Base-by-base conservation (phyloP, 176 grass and related monocot genomes). In the Ensete ventricosum region DNA sequence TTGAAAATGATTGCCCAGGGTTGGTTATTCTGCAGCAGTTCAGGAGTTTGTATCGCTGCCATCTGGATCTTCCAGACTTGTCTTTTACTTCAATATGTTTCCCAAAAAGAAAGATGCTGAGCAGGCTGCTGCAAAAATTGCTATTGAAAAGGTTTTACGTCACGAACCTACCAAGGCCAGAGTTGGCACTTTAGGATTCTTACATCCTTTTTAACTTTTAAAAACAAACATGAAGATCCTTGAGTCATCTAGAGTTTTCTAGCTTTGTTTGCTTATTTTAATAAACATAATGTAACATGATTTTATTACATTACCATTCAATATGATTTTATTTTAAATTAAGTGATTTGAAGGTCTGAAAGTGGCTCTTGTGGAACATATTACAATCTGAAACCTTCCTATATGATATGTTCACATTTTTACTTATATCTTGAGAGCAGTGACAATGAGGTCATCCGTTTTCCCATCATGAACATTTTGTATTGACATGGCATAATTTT, bases 71-170 rank as follows among this genome's bases (percentile, higher is more conserved):
- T 29, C 88, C 86, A 9, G 90, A 69, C 27, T 79, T 98, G 73
- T 85, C 86, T 58, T 84, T 98, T 80, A 83, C 84, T 64, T 89
- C 90, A 1, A 83, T 26, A 85, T 63, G 29, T 91, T 91, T 77
- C 43, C 83, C 70, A 80, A 82, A 77, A 93, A 98, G 88, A 98
- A 98, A 84, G 90, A 98, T 50, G 90, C 94, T 8, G 90, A 98
- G 77, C 94, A 98, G 82, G 80, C 88, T 52, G 94, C 94, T 9
- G 90, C 94, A 49, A 86, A 89, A 81, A 91, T 98, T 53, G 94
- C 94, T 64, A 64, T 98, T 72, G 94, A 98, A 50, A 93, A 91
- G 88, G 90, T 98, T 70, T 60, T 50, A 1, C 21, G 13, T 3
- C 57, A 17, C 19, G 57, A 72, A 53, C 27, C 9, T 19, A 14